Evolutionary conservation across 2,329 filamentous ascomycete genomes (phyloP), one percentile per base, ranked within the genome.

Genomic region (Colletotrichum lini): DNA sequence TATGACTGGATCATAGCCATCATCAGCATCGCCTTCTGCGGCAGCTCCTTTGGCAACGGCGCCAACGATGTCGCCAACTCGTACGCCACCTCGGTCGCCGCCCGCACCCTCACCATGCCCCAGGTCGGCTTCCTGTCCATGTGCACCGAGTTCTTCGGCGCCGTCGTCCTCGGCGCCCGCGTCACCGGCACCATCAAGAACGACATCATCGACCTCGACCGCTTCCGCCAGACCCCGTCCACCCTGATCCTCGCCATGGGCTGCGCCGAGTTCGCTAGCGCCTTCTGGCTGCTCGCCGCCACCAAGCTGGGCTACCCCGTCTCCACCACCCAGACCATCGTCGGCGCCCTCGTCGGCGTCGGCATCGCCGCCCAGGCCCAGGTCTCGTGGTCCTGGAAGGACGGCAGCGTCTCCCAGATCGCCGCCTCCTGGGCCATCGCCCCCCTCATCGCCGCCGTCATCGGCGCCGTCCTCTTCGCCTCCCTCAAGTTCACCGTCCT

Each of bases 81-180:
- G 0, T 89, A 87, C 78, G 87, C 87, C 40, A 86, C 85, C 23
- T 84, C 82, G 3, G 85, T 88, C 44, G 85, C 85, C 16, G 86
- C 86, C 4, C 80, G 82, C 35, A 86, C 85, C 47, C 80, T 88
- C 75, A 85, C 84, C 49, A 87, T 88, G 84, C 80, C 82, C 60
- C 85, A 87, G 76, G 86, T 82, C 75, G 86, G 86, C 73, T 76
- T 87, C 30, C 77, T 88, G 23, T 82, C 85, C 64, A 80, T 83
- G 35, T 73, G 83, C 70, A 87, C 86, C 21, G 86, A 88, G 75
- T 84, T 88, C 74, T 77, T 86, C 15, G 86, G 86, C 67, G 86
- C 86, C n/a, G 83, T 88, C 9, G 84, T 82, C 58, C 81, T 88
- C 50, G 87, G 87, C 60, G 79, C 83, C 21, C 84, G 81, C 0